phyloP scores from a whole-genome alignment of 2,329 filamentous ascomycete genomes.

The Lecanicillium sp. region DNA sequence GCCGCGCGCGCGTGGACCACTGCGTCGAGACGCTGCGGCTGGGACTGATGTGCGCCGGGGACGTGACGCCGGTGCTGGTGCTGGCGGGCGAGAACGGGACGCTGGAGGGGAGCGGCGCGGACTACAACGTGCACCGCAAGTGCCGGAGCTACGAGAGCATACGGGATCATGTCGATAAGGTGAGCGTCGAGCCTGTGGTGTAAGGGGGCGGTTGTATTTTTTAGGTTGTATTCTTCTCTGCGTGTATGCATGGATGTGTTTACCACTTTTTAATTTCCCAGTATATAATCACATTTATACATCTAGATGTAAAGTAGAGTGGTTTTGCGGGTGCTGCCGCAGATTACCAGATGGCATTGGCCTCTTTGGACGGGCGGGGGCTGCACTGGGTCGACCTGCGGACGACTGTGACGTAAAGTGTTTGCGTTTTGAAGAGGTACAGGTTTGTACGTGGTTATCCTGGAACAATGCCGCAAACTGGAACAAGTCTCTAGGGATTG shows the following conservation, averaged over 20 bases:
- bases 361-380: no score
- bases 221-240: background rate
- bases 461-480: no score
- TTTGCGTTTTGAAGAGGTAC: no score
- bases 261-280: no score
- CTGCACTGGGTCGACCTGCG: no score
- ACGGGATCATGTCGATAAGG: conserved; percentile 1
- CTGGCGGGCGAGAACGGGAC: background rate
- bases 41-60: conserved; percentile 16
- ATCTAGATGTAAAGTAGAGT: no score
- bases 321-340: no score
- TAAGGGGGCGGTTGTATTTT: background rate
- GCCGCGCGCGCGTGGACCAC: conserved; percentile 14
- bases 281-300: no score
- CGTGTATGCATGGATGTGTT: background rate
- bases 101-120: conserved; percentile 1
- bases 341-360: no score
- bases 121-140: conserved; percentile 11
- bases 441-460: no score
- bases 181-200: background rate
- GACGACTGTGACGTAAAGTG: no score
- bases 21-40: conserved; percentile 17
- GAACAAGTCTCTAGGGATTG: no score
- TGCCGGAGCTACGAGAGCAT: conserved; percentile 10
- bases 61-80: conserved; percentile 15